Conservation (phyloP, 345 rosid species). For the Lumnitzera littorea region DNA sequence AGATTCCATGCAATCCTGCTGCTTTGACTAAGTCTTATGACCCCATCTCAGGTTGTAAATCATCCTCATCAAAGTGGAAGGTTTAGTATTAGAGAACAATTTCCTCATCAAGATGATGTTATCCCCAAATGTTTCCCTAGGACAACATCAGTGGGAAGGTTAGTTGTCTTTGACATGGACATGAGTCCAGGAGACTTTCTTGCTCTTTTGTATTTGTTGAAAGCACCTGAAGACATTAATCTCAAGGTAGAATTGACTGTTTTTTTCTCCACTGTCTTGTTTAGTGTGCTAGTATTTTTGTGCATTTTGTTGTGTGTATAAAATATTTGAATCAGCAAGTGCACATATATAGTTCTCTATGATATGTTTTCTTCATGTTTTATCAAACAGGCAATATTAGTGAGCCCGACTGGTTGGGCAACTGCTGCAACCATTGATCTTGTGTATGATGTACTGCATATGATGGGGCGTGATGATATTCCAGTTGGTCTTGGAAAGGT, state of each 20-base stretch:
- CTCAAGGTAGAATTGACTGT: constrained; percentile 37
- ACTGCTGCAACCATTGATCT: constrained; percentile 74
- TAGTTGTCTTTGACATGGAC: constrained; percentile 75
- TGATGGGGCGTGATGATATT: constrained; percentile 93
- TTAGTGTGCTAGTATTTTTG: neutral
- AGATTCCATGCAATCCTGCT: neutral
- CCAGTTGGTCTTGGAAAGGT: constrained; percentile 67
- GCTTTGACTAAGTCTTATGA: neutral
- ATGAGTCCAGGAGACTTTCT: constrained; percentile 86
- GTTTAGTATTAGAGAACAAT: constrained; percentile 53
- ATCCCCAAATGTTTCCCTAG: constrained; percentile 39
- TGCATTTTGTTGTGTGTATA: neutral
- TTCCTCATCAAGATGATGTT: constrained; percentile 60
- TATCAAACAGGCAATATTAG: constrained; percentile 51
- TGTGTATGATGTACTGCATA: constrained; percentile 70
- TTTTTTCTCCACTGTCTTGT: neutral
- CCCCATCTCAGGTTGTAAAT: constrained; percentile 45
- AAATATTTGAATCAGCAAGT: neutral
- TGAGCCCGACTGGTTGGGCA: constrained; percentile 80
- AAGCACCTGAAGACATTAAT: constrained; percentile 50
- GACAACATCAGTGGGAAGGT: constrained; percentile 40
- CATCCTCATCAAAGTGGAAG: constrained; percentile 43
- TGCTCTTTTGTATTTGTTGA: constrained; percentile 64
- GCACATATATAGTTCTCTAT: neutral
- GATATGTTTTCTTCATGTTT: neutral